Percentiles rank a stretch among this genome's conserved stretches.
phyloP scores from a whole-genome alignment of 2,329 filamentous ascomycete genomes.

The Penicillium fuscoglaucum region DNA sequence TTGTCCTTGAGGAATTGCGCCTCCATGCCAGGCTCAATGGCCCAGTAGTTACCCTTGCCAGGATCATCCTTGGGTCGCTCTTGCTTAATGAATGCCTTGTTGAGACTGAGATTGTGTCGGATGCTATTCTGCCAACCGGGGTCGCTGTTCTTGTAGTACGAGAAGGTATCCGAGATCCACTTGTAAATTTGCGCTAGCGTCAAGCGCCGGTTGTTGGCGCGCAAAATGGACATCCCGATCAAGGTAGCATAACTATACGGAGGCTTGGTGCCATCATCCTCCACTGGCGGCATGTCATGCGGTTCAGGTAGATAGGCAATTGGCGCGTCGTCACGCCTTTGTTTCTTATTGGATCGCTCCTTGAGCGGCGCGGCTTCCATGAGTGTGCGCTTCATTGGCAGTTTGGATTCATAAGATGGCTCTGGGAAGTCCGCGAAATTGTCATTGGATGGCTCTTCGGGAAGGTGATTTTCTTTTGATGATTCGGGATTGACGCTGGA shows the following conservation, averaged over 20 bases:
- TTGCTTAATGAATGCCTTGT: constrained; percentile 95
- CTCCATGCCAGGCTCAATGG: constrained; percentile 87
- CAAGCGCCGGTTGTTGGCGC: constrained; percentile 76
- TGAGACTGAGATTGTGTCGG: constrained; percentile 92
- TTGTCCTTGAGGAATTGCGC: constrained; percentile 88
- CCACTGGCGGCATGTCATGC: constrained; percentile 75
- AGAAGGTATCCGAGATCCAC: constrained; percentile 96
- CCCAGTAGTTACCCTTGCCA: constrained; percentile 97
- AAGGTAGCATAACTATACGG: constrained; percentile 90
- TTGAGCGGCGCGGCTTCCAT: constrained; percentile 73
- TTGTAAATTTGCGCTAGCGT: constrained; percentile 97
- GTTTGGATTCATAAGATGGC: constrained; percentile 47
- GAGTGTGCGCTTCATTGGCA: constrained; percentile 59
- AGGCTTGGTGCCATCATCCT: constrained; percentile 87
- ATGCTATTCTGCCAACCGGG: constrained; percentile 99
- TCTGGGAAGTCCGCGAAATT: constrained; percentile 51
- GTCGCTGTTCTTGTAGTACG: constrained; percentile 80
- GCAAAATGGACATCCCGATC: constrained; percentile 94
- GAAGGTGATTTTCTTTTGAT: constrained; percentile 51
- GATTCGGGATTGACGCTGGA: constrained; percentile 45
- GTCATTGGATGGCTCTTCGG: constrained; percentile 43
- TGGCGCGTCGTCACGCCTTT: constrained; percentile 58
- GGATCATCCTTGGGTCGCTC: constrained; percentile 96
- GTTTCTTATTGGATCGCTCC: constrained; percentile 69
- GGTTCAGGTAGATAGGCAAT: constrained; percentile 63